Conservation (phyloP, 176 grass and related monocot genomes). For the Alloteropsis semialata region DNA sequence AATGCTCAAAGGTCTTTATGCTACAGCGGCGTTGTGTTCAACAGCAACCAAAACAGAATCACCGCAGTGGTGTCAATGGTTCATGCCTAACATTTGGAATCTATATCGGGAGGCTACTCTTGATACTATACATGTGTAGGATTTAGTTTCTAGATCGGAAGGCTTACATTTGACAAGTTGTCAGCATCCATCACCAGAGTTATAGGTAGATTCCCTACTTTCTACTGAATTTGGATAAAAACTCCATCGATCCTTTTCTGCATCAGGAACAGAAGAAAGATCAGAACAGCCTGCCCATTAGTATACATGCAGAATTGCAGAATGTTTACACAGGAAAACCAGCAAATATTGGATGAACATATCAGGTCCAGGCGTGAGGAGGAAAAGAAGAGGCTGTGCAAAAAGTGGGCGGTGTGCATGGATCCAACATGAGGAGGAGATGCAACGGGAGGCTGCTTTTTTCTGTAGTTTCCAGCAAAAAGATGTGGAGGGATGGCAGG, state of each 20-base stretch:
- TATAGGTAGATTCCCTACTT: slow-evolving; percentile 11
- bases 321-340: background rate
- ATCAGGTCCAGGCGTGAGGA: slow-evolving; percentile 8
- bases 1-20: background rate
- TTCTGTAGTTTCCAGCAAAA: slow-evolving; percentile 1
- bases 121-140: slow-evolving; percentile 18
- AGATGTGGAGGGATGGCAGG: background rate
- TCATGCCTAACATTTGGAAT: background rate
- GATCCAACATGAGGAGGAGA: slow-evolving; percentile 31
- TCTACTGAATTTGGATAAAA: slow-evolving; percentile 13
- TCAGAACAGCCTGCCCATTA: background rate
- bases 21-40: background rate
- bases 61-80: background rate
- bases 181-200: slow-evolving; percentile 21
- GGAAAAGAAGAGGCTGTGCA: slow-evolving; percentile 23
- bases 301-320: background rate
- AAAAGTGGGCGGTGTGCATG: slow-evolving; percentile 6
- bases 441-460: slow-evolving; percentile 41
- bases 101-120: background rate
- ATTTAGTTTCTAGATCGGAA: slow-evolving; percentile 19
- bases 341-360: background rate
- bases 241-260: background rate
- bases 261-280: background rate
- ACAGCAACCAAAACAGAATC: background rate
- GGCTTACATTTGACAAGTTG: slow-evolving; percentile 29